phyloP scores from a whole-genome alignment of 2,329 filamentous ascomycete species.

The Aspergillus transmontanensis region DNA sequence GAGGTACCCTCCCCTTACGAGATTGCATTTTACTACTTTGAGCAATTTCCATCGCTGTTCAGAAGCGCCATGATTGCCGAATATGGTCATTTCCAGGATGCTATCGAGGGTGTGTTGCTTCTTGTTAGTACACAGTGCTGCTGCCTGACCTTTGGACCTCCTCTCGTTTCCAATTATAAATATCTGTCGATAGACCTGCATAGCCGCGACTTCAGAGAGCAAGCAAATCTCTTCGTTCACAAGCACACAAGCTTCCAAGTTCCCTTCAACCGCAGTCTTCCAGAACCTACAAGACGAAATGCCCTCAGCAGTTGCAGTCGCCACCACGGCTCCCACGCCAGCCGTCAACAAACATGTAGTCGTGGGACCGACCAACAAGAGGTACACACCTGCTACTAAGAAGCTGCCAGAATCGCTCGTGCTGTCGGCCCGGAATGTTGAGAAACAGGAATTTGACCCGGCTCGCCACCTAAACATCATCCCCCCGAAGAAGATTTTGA shows the following conservation, averaged over 20 bases:
- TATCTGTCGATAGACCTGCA: neutral
- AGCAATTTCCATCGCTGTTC: neutral
- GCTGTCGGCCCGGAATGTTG: neutral
- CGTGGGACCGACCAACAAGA: constrained; percentile 17
- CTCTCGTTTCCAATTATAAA: neutral
- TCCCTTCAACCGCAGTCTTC: neutral
- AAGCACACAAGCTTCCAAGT: neutral
- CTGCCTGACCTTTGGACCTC: neutral
- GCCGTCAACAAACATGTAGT: neutral
- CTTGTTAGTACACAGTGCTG: neutral
- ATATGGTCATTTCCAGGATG: neutral
- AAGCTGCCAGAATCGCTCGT: constrained; percentile 18
- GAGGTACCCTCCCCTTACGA: neutral
- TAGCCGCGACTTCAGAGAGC: neutral
- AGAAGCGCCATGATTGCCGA: neutral
- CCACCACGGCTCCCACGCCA: neutral
- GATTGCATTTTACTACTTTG: neutral
- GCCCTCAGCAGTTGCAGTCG: neutral
- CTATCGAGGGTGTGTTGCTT: neutral
- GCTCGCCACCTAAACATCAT: constrained; percentile 57
- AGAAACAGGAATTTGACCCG: constrained; percentile 49
- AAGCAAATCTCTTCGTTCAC: neutral
- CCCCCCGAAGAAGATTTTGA: constrained; percentile 52
- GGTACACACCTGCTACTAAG: constrained; percentile 19
- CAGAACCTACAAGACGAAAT: neutral